phyloP scores from a whole-genome alignment of 306 rosid species.

The Cucumis sativus region DNA sequence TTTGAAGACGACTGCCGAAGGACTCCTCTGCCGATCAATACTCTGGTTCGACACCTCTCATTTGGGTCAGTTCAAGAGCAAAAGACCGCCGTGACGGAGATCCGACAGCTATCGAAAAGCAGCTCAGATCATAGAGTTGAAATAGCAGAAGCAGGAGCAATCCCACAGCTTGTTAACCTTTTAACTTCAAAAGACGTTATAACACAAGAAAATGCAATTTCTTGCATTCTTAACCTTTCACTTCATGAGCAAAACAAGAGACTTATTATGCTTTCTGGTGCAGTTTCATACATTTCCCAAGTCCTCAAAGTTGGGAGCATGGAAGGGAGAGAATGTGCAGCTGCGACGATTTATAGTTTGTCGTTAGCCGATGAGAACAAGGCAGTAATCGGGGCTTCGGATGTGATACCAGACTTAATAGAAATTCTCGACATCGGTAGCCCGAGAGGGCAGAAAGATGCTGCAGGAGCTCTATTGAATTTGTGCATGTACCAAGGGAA shows the following conservation, averaged over 20 bases:
- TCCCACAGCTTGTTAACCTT: constrained; percentile 69
- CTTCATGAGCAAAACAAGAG: constrained; percentile 81
- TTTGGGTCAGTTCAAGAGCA: constrained; percentile 49
- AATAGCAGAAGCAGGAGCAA: constrained; percentile 87
- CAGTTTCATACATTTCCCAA: constrained; percentile 78
- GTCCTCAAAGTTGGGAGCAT: constrained; percentile 77
- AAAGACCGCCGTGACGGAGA: constrained; percentile 59
- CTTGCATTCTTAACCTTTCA: constrained; percentile 84
- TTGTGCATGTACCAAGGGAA: constrained; percentile 88
- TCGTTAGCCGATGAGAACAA: constrained; percentile 92
- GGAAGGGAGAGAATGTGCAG: constrained; percentile 88
- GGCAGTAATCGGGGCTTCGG: constrained; percentile 84
- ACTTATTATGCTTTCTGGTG: constrained; percentile 87
- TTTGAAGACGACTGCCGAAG: constrained; percentile 61
- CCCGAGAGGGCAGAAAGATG: constrained; percentile 82
- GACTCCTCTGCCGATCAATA: constrained; percentile 39
- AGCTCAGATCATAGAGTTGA: constrained; percentile 83
- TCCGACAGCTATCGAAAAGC: constrained; percentile 74
- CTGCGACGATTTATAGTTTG: constrained; percentile 84
- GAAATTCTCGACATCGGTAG: constrained; percentile 74
- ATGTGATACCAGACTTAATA: constrained; percentile 69
- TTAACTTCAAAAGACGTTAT: constrained; percentile 57
- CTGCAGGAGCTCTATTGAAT: constrained; percentile 82
- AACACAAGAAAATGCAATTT: constrained; percentile 85
- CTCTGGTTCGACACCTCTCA: constrained; percentile 58